Conservation (phyloP, 192 early-diverging fungal species). For the Coemansia nantahalensis region DNA sequence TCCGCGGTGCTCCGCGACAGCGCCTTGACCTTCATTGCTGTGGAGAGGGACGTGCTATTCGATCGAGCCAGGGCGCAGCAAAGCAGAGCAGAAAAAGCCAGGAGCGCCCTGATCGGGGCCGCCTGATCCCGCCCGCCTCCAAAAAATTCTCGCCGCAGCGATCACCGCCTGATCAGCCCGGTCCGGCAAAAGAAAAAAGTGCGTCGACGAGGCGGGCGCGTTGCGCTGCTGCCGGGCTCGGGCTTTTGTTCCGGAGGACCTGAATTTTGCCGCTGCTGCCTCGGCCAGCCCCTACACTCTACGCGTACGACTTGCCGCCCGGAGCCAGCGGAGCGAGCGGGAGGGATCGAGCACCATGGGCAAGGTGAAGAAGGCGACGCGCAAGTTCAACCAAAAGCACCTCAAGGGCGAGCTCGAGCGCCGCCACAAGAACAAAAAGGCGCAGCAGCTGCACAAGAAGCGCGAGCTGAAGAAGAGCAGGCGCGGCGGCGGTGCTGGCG, state of each 20-base stretch:
- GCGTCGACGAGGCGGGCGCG: too few species aligned
- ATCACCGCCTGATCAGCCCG: too few species aligned
- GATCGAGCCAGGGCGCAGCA: too few species aligned
- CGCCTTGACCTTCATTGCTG: constrained; percentile 98
- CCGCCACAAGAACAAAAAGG: constrained; percentile 59
- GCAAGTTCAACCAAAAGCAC: constrained; percentile 77
- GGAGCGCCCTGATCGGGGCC: background rate
- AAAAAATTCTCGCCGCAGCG: too few species aligned
- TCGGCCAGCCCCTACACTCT: too few species aligned
- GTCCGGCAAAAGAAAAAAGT: constrained; percentile 15
- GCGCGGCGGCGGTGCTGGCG: constrained; percentile 7
- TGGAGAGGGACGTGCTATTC: too few species aligned
- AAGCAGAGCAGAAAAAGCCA: background rate
- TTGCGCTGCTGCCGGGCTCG: too few species aligned
- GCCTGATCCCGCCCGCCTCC: too few species aligned
- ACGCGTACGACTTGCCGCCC: too few species aligned
- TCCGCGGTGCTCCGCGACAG: constrained; percentile 79
- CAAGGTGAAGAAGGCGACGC: constrained; percentile 63
- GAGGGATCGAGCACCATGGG: constrained; percentile 19
- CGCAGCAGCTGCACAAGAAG: constrained; percentile 57
- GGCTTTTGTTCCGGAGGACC: too few species aligned
- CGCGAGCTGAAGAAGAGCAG: constrained; percentile 58
- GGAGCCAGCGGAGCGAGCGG: background rate
- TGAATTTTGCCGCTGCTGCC: too few species aligned
- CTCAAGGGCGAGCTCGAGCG: constrained; percentile 65